These are phyloP conservation scores for Boletus reticulatus DNA, from an alignment of 768 basidiomycete species.

Conservation along the genomic window DNA sequence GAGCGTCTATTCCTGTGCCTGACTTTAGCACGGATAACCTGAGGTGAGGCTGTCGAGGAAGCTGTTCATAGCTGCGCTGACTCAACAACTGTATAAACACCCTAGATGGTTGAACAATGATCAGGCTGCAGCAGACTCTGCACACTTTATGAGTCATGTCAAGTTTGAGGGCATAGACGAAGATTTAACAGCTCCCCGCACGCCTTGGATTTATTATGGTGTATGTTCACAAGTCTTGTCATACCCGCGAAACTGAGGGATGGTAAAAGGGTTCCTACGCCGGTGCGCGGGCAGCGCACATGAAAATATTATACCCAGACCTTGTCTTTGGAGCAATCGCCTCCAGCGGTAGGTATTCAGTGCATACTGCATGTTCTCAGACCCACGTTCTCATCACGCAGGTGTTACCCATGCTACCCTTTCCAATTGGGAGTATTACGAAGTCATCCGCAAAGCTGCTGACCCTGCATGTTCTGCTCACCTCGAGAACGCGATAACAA, in stretches of 20 bases:
- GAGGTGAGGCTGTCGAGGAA: slow-evolving; percentile 41
- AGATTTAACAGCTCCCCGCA: slow-evolving; percentile 66
- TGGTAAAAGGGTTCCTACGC: slow-evolving; percentile 75
- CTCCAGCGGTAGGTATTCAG: slow-evolving; percentile 59
- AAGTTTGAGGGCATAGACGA: slow-evolving; percentile 69
- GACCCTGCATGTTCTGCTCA: slow-evolving; percentile 59
- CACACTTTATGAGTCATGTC: slow-evolving; percentile 84
- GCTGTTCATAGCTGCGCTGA: neutral
- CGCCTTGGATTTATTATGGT: slow-evolving; percentile 93
- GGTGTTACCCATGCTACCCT: slow-evolving; percentile 84
- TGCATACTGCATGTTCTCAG: neutral
- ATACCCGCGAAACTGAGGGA: neutral
- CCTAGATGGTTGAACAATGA: slow-evolving; percentile 84
- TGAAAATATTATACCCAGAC: slow-evolving; percentile 83
- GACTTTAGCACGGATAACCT: slow-evolving; percentile 83
- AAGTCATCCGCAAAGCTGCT: slow-evolving; percentile 70
- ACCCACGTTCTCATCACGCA: slow-evolving; percentile 25
- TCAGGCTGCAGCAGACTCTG: slow-evolving; percentile 88
- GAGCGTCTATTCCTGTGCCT: slow-evolving; percentile 69
- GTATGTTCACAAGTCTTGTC: slow-evolving; percentile 41
- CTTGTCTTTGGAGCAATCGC: slow-evolving; percentile 90
- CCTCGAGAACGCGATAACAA: slow-evolving; percentile 53
- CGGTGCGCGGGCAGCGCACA: slow-evolving; percentile 90
- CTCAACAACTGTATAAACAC: slow-evolving; percentile 7
- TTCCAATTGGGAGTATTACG: slow-evolving; percentile 86